phyloP scores from a whole-genome alignment of 371 early-diverging fungal genomes.

The Batrachochytrium dendrobatidis region DNA sequence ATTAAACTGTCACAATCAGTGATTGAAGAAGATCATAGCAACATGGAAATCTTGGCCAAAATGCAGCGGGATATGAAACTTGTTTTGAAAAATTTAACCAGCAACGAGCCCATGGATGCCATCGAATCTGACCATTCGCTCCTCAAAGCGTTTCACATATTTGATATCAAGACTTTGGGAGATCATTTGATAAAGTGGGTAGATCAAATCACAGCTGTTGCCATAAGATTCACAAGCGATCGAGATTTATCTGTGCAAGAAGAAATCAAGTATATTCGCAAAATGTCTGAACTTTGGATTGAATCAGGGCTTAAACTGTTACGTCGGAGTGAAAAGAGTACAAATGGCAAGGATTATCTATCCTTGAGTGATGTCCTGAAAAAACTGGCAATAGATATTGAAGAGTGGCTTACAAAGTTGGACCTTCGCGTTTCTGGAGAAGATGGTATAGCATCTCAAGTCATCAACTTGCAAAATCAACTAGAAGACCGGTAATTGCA shows the following conservation, averaged over 20 bases:
- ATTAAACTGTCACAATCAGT: constrained; percentile 34
- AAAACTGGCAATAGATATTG: constrained; percentile 27
- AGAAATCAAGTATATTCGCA: constrained; percentile 28
- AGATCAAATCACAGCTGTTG: constrained; percentile 30
- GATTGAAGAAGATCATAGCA: constrained; percentile 39
- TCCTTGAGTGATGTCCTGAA: constrained; percentile 28
- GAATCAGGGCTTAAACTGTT: constrained; percentile 33
- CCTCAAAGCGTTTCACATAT: constrained; percentile 31
- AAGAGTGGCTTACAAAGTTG: constrained; percentile 40
- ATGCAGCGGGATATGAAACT: constrained; percentile 38
- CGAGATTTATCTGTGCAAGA: constrained; percentile 38
- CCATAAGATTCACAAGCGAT: constrained; percentile 40
- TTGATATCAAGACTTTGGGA: constrained; percentile 29
- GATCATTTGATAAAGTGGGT: constrained; percentile 39
- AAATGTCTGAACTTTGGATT: constrained; percentile 36
- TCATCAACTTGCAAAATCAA: constrained; percentile 46
- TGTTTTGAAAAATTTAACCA: constrained; percentile 34
- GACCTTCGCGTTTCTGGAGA: constrained; percentile 40
- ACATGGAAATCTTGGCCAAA: constrained; percentile 33
- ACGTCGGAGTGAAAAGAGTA: constrained; percentile 33
- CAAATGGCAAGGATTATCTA: constrained; percentile 37
- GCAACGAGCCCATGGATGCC: constrained; percentile 30
- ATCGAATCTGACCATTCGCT: constrained; percentile 33
- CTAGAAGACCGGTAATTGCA: constrained; percentile 36
- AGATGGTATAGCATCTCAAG: constrained; percentile 40